Base-by-base conservation (phyloP, 2,329 filamentous ascomycete genomes). In the Tolypocladium capitatum region DNA sequence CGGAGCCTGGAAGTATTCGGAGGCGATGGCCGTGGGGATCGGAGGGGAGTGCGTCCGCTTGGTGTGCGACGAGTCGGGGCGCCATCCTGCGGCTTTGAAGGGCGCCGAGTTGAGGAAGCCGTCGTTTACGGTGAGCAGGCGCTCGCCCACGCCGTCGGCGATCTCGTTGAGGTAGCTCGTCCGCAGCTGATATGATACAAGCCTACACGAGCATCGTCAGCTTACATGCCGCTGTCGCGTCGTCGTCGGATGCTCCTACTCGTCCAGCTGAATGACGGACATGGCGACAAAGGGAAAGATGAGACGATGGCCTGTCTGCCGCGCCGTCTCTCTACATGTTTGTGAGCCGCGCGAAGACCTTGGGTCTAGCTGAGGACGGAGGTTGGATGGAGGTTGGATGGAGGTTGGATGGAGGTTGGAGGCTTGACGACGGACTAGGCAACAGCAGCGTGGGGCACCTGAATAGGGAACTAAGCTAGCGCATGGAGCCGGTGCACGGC, bases 21-120 rank as follows among this genome's bases (percentile, higher is more conserved):
- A 86, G 30, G 84, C 83, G 51, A 89, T 78, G 14, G 84, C 85
- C 4, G 86, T 90, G 10, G 86, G 86, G 48, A 94, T 94, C 1
- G 86, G 86, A 20, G 86, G 87, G 3, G 86, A 92, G 64, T 94
- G 85, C 43, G 84, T 90, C 56, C 86, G 81, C 65, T 90, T 90
- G 63, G 85, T 80, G 53, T 88, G 81, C 18, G 82, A 76, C 10
- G 82, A 78, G 58, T 85, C 86, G 44, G 82, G 71, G 40, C 80
- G 77, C 86, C 86, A 92, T 54, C 86, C 87, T 51, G 86, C 84
- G 45, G 84, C 81, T 65, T 88, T 88, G 70, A 91, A 92, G 30
- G 85, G 81, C 2, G 83, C 80, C 28, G 86, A 85, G 61, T 88
- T 90, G 53, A 92, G 72, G 59, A 90, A 84, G 53, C 75, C 75